Evolutionary conservation across 768 basidiomycete species (phyloP).

Genomic region (Russula virescens): DNA sequence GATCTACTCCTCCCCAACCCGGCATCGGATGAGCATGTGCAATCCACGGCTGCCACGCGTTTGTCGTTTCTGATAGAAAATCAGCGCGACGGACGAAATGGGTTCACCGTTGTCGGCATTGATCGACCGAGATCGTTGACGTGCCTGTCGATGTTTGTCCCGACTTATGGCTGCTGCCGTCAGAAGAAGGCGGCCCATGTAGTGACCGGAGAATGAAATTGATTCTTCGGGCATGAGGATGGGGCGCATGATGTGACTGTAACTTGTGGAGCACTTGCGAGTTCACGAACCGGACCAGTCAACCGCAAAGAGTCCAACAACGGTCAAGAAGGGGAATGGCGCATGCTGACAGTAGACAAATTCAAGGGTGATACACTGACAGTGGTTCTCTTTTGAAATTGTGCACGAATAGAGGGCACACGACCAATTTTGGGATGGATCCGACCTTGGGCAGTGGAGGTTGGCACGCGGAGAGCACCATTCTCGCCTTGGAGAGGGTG

Average conservation of each 20-base stretch:
- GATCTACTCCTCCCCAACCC: no score
- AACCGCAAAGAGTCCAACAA: no score
- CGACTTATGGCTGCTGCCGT: not conserved
- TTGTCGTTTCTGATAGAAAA: constrained; percentile 6
- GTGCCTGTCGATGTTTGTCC: not conserved
- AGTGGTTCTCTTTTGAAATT: not conserved
- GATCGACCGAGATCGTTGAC: not conserved
- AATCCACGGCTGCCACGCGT: not conserved
- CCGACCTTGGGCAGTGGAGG: not conserved
- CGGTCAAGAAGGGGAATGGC: not conserved
- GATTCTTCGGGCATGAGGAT: not conserved
- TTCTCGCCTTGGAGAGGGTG: no score
- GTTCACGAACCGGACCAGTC: constrained; percentile 15
- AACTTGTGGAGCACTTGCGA: not conserved
- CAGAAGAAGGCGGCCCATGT: not conserved
- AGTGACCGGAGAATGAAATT: not conserved
- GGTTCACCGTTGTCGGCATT: constrained; percentile 1
- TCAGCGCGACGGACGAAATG: not conserved
- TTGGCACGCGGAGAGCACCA: not conserved
- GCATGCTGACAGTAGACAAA: not conserved
- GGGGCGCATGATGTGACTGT: no score
- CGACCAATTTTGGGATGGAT: not conserved
- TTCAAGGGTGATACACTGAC: not conserved
- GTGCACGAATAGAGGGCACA: no score
- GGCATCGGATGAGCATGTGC: not conserved